Evolutionary conservation across 768 basidiomycete species (phyloP), one percentile per base, ranked within the genome.

Genomic region (Fomitopsis serialis): DNA sequence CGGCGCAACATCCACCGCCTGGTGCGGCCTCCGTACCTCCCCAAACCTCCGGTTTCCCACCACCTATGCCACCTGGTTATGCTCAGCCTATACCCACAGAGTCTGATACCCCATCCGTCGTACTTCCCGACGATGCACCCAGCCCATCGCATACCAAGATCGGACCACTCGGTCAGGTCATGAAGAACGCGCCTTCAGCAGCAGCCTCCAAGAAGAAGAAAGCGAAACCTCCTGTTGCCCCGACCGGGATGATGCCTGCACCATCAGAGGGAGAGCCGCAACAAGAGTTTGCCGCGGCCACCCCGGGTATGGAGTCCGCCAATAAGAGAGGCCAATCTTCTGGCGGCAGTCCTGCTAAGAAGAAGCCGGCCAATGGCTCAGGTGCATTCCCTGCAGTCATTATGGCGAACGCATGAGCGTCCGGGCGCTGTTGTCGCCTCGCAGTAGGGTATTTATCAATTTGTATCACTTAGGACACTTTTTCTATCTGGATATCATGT

Each of bases 91-190:
- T 40, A 37, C 62, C 66, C 23, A 45, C 57, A 42, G 47, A 55
- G 58, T 54, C 25, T 37, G 48, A 56, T 46, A 32, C 63, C 1
- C 50, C 68, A 15, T 53, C 61, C 21, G 52, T 79, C 15, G 64
- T 74, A 3, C 73, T 92, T 3, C 75, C 78, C 9, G 90, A 92
- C 73, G 90, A 92, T 59, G 34, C 68, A 2, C 84, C 87, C 0
- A 71, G 70, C 34, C 62, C 78, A 11, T 65, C 72, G 2, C 87
- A 89, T 59, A 70, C 77, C 43, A 92, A 88, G 72, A 79, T 92
- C 60, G 88, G 89, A 0, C 91, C 90, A 0, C 69, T 91, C 17
- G 90, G 90, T 7, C 88, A 91, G 65, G 79, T 91, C 54, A 60
- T 82, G 62, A 80, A 82, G 63, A 71, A 75, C 1, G 75, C 74